Conservation (phyloP, 495 filamentous ascomycete genomes). For the Penicillium odoratum region DNA sequence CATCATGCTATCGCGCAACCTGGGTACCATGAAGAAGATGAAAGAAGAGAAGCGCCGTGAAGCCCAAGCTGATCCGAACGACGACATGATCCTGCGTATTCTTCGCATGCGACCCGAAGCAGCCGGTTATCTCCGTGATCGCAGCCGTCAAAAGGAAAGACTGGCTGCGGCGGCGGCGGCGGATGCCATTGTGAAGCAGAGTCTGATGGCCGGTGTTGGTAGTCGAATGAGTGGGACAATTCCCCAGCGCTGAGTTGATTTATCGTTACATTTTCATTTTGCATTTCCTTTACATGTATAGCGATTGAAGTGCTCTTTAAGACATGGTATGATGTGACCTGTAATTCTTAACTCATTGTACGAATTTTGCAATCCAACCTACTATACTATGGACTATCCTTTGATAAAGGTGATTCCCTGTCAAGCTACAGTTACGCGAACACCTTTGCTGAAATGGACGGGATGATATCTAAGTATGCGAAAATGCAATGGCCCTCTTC, state of each 20-base stretch:
- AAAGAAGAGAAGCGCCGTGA: constrained; percentile 96
- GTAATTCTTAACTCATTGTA: constrained; percentile 3
- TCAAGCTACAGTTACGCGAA: too few relatives aligned
- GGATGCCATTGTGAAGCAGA: constrained; percentile 92
- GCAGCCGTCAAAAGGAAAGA: constrained; percentile 90
- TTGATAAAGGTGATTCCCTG: too few relatives aligned
- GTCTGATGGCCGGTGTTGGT: constrained; percentile 68
- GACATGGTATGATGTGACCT: constrained; percentile 1
- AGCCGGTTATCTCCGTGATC: constrained; percentile 81
- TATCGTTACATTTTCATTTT: constrained; percentile 18
- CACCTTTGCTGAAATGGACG: too few relatives aligned
- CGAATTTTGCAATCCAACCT: neutral
- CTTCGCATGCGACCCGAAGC: constrained; percentile 95
- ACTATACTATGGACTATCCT: neutral
- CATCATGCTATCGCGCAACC: constrained; percentile 91
- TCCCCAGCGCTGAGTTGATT: constrained; percentile 34
- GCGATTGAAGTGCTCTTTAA: constrained; percentile 13
- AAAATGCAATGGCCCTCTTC: too few relatives aligned
- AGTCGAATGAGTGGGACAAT: constrained; percentile 62
- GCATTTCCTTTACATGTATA: constrained; percentile 13
- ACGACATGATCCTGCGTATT: constrained; percentile 97
- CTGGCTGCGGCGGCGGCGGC: constrained; percentile 87
- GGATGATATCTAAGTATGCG: too few relatives aligned
- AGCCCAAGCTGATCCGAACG: constrained; percentile 92
- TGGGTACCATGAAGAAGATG: constrained; percentile 92